A percentile compares a stretch with the other conserved stretches of the same genome.
These are phyloP conservation scores for Rhizopus sp. DNA, from an alignment of 371 early-diverging fungal species.

Conservation along the genomic window DNA sequence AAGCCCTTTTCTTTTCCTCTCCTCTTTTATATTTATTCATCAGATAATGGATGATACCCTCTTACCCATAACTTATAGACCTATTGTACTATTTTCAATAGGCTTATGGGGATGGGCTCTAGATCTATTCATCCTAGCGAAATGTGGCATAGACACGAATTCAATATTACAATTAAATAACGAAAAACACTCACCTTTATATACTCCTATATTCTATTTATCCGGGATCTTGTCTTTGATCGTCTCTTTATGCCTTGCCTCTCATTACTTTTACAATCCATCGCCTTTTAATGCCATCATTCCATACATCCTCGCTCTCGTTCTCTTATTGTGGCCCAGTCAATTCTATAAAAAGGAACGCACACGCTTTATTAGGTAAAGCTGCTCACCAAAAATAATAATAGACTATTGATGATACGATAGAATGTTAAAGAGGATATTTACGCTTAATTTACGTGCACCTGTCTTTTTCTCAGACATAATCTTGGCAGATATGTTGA, in stretches of 20 bases:
- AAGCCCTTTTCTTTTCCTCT: neutral
- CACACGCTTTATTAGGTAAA: slow-evolving; percentile 62
- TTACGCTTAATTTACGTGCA: slow-evolving; percentile 51
- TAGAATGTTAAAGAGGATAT: slow-evolving; percentile 43
- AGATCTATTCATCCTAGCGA: slow-evolving; percentile 65
- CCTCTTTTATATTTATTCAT: neutral
- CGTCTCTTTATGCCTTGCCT: slow-evolving; percentile 34
- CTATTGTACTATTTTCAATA: slow-evolving; percentile 69
- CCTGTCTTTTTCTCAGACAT: slow-evolving; percentile 82
- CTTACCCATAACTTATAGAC: slow-evolving; percentile 66
- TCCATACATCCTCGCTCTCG: slow-evolving; percentile 55
- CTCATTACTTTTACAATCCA: slow-evolving; percentile 12
- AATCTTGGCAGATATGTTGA: slow-evolving; percentile 90
- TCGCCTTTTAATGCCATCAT: slow-evolving; percentile 44
- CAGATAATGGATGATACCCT: slow-evolving; percentile 20
- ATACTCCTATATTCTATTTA: slow-evolving; percentile 49
- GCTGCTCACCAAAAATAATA: neutral
- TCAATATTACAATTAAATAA: slow-evolving; percentile 51
- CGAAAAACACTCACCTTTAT: slow-evolving; percentile 36
- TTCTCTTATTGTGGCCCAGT: slow-evolving; percentile 57
- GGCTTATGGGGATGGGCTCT: slow-evolving; percentile 81
- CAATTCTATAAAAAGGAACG: slow-evolving; percentile 65
- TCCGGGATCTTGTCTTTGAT: slow-evolving; percentile 38
- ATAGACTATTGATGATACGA: neutral
- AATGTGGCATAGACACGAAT: slow-evolving; percentile 61